Evolutionary conservation across 2,329 filamentous ascomycete genomes (phyloP).

Genomic region (Capronia coronata): DNA sequence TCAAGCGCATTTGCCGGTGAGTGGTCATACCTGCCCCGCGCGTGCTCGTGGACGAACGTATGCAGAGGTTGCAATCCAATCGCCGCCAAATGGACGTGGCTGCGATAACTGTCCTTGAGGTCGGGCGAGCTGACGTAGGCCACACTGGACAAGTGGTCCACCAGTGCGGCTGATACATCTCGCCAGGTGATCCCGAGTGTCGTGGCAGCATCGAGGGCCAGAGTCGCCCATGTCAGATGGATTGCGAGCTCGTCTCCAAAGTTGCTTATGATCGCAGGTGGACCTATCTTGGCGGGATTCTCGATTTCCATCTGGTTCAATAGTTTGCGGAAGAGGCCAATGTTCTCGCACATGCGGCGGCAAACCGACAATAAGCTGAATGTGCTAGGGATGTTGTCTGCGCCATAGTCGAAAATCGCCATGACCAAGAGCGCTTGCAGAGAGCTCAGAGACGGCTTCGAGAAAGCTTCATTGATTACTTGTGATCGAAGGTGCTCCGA

Average conservation of each 20-base stretch:
- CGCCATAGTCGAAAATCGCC: constrained; percentile 26
- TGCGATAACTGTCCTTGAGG: constrained; percentile 24
- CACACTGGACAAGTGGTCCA: constrained; percentile 26
- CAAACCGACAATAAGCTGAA: constrained; percentile 27
- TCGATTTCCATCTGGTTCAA: constrained; percentile 23
- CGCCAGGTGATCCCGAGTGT: constrained; percentile 27
- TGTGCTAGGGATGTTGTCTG: constrained; percentile 26
- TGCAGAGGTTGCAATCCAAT: constrained; percentile 28
- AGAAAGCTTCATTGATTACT: constrained; percentile 26
- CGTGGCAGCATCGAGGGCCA: constrained; percentile 23
- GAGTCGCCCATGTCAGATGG: constrained; percentile 22
- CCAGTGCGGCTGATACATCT: constrained; percentile 26
- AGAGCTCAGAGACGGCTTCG: constrained; percentile 23
- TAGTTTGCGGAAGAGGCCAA: constrained; percentile 26
- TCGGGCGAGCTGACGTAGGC: constrained; percentile 26
- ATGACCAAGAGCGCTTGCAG: constrained; percentile 27
- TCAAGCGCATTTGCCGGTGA: constrained; percentile 12
- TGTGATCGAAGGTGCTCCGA: constrained; percentile 23
- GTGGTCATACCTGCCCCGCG: constrained; percentile 16
- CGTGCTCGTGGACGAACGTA: constrained; percentile 23
- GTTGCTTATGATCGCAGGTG: constrained; percentile 21
- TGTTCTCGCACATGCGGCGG: constrained; percentile 26
- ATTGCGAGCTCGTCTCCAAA: constrained; percentile 23
- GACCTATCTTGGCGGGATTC: constrained; percentile 25
- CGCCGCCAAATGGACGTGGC: constrained; percentile 24